phyloP scores from a whole-genome alignment of 768 basidiomycete genomes.

The Psilocybe cyanescens region DNA sequence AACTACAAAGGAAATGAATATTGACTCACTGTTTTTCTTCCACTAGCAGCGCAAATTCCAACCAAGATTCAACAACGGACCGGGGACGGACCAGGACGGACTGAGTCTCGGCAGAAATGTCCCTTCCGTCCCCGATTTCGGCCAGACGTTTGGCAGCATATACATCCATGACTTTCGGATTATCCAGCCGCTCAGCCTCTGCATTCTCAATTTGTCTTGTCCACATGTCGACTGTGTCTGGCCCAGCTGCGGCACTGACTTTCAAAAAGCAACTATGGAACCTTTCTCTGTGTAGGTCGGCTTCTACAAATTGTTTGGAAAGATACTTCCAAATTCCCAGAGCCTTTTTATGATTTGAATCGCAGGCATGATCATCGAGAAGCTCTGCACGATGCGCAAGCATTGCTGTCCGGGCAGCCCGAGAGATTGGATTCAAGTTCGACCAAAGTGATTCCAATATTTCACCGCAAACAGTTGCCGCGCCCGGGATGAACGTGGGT shows the following conservation, averaged over 20 bases:
- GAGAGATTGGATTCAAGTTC: slow-evolving; percentile 15
- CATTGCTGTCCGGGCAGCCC: slow-evolving; percentile 14
- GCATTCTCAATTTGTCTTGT: slow-evolving; percentile 2
- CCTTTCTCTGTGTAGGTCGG: background rate
- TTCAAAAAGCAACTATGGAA: background rate
- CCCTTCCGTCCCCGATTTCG: too few relatives aligned
- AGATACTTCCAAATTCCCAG: slow-evolving; percentile 15
- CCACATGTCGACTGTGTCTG: background rate
- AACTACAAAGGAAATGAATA: too few relatives aligned
- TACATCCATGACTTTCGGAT: slow-evolving; percentile 2
- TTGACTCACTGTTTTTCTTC: slow-evolving; percentile 11
- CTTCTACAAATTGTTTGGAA: background rate
- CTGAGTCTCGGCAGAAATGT: too few relatives aligned
- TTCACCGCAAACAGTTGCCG: slow-evolving; percentile 13
- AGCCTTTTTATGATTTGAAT: slow-evolving; percentile 30
- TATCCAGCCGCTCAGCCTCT: background rate
- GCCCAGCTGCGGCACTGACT: background rate
- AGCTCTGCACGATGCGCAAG: slow-evolving; percentile 17
- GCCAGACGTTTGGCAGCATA: background rate
- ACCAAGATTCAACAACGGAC: background rate
- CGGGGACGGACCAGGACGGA: fast-evolving
- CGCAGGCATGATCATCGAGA: slow-evolving; percentile 27
- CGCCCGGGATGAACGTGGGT: slow-evolving; percentile 16
- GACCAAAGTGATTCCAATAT: slow-evolving; percentile 27
- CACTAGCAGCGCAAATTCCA: background rate